These are phyloP conservation scores for Macrophomina tecta DNA, from an alignment of 2,329 filamentous ascomycete species.

Conservation along the genomic window DNA sequence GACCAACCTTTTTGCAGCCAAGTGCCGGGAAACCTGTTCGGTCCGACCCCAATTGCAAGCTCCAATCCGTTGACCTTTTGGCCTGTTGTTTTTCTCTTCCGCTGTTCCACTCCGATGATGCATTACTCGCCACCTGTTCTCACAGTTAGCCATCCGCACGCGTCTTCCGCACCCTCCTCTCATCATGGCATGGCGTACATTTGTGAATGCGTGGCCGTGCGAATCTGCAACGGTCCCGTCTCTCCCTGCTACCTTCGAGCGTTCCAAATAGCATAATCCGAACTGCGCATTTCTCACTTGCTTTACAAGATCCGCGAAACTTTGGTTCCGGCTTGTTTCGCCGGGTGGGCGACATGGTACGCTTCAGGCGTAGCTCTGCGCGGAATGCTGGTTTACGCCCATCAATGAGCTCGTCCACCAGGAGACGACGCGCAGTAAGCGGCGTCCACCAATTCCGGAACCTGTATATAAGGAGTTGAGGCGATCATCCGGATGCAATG, in stretches of 20 bases:
- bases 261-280: background rate
- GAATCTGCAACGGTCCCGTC: background rate
- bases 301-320: background rate
- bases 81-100: background rate
- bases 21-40: background rate
- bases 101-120: background rate
- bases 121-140: background rate
- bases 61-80: background rate
- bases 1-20: slow-evolving; percentile 1
- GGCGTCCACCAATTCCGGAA: no score
- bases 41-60: slow-evolving; percentile 7
- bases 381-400: no score
- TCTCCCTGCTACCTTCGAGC: background rate
- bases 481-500: no score
- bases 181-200: background rate
- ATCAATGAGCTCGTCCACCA: no score
- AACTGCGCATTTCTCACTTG: background rate
- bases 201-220: background rate
- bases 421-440: no score
- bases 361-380: no score
- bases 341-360: no score
- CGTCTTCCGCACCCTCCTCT: background rate
- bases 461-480: no score
- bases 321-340: no score
- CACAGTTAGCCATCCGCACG: background rate